Evolutionary conservation across 805 yeast species (phyloP).

Genomic region (Starmerella stellata): DNA sequence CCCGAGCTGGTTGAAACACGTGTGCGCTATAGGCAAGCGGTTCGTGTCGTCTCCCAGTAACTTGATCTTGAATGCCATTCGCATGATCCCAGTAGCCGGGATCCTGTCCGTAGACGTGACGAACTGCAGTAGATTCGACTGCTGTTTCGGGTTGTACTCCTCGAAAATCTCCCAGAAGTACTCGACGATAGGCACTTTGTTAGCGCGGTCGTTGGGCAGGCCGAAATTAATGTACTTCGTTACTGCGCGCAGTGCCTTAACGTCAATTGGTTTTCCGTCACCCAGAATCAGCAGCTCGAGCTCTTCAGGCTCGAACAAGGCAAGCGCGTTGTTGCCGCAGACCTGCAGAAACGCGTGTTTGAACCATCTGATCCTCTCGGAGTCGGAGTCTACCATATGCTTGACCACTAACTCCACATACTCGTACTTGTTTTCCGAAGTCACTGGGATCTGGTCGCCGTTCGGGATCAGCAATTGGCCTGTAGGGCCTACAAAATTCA

Average conservation of each 20-base stretch:
- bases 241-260: conserved; percentile 45
- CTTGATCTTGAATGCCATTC: conserved; percentile 54
- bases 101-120: conserved; percentile 82
- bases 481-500: conserved; percentile 50
- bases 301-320: conserved; percentile 65
- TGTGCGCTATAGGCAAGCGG: conserved; percentile 70
- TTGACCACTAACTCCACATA: conserved; percentile 48
- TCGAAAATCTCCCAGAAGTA: conserved; percentile 84
- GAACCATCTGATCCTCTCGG: conserved; percentile 37
- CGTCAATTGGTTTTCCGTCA: conserved; percentile 49
- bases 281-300: conserved; percentile 67
- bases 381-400: conserved; percentile 33
- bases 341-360: conserved; percentile 55
- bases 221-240: conserved; percentile 60
- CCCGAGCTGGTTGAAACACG: conserved; percentile 84
- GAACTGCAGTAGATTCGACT: conserved; percentile 49
- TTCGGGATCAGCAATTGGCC: conserved; percentile 39
- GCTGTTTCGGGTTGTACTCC: conserved; percentile 30
- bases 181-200: conserved; percentile 26
- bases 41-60: conserved; percentile 31
- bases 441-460: conserved; percentile 43
- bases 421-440: conserved; percentile 35
- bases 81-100: conserved; percentile 81
- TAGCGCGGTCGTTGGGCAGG: conserved; percentile 20
- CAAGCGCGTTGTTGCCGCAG: conserved; percentile 63